Evolutionary conservation across 164 flowering plant genomes (phyloP).

Genomic region (Taxillus chinensis): DNA sequence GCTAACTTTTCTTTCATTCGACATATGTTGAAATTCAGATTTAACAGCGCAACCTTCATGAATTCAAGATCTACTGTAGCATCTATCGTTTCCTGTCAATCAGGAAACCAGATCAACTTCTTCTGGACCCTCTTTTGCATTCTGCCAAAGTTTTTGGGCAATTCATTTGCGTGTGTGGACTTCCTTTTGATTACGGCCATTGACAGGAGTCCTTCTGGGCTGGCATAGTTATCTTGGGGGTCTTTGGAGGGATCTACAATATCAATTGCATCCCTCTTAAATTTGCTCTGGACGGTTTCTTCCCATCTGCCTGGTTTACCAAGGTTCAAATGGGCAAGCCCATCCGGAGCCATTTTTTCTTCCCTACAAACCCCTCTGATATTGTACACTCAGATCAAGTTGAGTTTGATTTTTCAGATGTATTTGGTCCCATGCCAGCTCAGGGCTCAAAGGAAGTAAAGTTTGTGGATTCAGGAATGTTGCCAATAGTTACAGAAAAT

Average conservation of each 20-base stretch:
- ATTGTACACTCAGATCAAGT: constrained; percentile 31
- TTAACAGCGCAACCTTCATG: constrained; percentile 61
- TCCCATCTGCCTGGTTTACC: constrained; percentile 31
- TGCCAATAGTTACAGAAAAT: constrained; percentile 13
- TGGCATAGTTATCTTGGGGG: constrained; percentile 6
- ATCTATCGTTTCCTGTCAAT: constrained; percentile 73
- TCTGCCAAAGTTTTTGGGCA: constrained; percentile 58
- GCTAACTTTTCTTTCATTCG: background rate
- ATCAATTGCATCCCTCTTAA: background rate
- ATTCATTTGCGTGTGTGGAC: constrained; percentile 31
- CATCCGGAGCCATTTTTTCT: constrained; percentile 23
- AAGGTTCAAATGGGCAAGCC: constrained; percentile 19
- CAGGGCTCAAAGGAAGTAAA: constrained; percentile 27
- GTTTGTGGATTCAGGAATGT: constrained; percentile 14
- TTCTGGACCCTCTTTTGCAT: constrained; percentile 62
- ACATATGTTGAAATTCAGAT: constrained; percentile 28
- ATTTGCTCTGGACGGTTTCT: constrained; percentile 45
- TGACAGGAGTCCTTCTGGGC: constrained; percentile 44
- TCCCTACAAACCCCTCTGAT: constrained; percentile 33
- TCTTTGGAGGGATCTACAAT: constrained; percentile 11
- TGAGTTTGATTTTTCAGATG: constrained; percentile 82
- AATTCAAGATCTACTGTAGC: constrained; percentile 53
- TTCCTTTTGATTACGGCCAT: constrained; percentile 55
- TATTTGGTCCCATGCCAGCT: constrained; percentile 69
- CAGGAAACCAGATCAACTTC: constrained; percentile 73